Evolutionary conservation across 768 basidiomycete species (phyloP), one percentile per base, ranked within the genome.

Genomic region (Coprinellus micaceus): DNA sequence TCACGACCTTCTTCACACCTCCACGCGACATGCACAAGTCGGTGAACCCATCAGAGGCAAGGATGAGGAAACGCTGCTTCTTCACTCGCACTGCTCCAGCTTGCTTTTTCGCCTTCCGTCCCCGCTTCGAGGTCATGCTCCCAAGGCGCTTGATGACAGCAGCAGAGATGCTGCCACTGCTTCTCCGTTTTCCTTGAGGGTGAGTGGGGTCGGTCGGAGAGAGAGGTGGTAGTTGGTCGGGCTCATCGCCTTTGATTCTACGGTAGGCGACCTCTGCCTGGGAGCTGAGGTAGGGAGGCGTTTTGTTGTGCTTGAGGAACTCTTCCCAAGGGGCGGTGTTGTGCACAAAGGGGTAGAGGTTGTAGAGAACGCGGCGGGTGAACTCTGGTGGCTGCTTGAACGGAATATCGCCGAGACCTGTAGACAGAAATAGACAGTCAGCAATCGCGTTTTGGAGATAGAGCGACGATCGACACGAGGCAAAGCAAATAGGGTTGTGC

Each of bases 381-480:
- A 86, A 87, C 30, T 74, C 76, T 24, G 85, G 82, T n/a, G 84
- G 84, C 58, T 86, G 86, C 68, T 88, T 88, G 73, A 87, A 88
- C 36, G 84, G 83, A 56, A 83, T 81, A 61, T 88, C 86, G 21
- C 86, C 86, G 52, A 88, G 75, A 67, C 84, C 85, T 87, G 64
- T 21, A 51, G 45, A 52, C 21, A 50, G 29, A 51, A 53, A 39
- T 52, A 51, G 49, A 56, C 54, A 57, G 51, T 58, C 48, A 61
- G 57, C 52, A 43, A 55, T 53, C 51, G 61, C 58, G 62, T 56
- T 56, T 22, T 53, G 30, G 15, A 50, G 48, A 45, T 37, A 48
- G 53, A 30, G 6, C 7, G 22, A 22, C 40, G 46, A 24, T 30
- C 22, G 28, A 39, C 29, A 48, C 48, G 47, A 40, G 36, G 37